Evolutionary conservation across 2,329 filamentous ascomycete genomes (phyloP).

Genomic region (Paracoccidioides lutzii): DNA sequence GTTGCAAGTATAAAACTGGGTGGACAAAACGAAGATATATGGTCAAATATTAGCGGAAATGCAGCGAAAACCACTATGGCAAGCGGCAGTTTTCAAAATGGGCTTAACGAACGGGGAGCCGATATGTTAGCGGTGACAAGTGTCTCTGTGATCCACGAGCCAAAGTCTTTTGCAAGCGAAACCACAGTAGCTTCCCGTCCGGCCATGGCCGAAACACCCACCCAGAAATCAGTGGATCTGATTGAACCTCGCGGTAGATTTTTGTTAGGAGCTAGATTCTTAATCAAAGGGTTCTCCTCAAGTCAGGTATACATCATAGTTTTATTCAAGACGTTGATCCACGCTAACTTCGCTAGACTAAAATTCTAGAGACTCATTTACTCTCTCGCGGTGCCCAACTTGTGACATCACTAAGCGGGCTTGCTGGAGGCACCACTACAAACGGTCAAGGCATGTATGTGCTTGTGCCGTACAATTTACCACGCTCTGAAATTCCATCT

Average conservation of each 20-base stretch:
- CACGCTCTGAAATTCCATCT: conserved; percentile 22
- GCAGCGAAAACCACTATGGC: conserved; percentile 3
- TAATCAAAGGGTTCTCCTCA: conserved; percentile 46
- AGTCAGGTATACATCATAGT: conserved; percentile 35
- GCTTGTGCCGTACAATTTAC: conserved; percentile 28
- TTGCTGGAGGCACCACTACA: conserved; percentile 19
- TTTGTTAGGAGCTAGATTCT: conserved; percentile 42
- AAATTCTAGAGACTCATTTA: conserved; percentile 29
- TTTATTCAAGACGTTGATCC: background rate
- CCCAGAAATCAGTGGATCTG: conserved; percentile 9
- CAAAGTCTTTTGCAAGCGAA: conserved; percentile 28
- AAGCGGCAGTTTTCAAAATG: conserved; percentile 9
- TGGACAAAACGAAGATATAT: conserved; percentile 70
- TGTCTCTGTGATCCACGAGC: conserved; percentile 20
- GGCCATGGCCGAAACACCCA: conserved; percentile 12
- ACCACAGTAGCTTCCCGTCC: conserved; percentile 19
- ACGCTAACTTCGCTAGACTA: conserved; percentile 15
- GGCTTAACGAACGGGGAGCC: conserved; percentile 8
- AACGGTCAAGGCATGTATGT: conserved; percentile 22
- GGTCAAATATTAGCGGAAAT: conserved; percentile 68
- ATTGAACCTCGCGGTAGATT: conserved; percentile 37
- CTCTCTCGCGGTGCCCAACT: conserved; percentile 29
- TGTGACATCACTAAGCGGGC: conserved; percentile 21
- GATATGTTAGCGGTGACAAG: conserved; percentile 10
- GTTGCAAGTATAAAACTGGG: conserved; percentile 74